phyloP scores from a whole-genome alignment of 164 flowering plant species.

The Euptelea pleiosperma region DNA sequence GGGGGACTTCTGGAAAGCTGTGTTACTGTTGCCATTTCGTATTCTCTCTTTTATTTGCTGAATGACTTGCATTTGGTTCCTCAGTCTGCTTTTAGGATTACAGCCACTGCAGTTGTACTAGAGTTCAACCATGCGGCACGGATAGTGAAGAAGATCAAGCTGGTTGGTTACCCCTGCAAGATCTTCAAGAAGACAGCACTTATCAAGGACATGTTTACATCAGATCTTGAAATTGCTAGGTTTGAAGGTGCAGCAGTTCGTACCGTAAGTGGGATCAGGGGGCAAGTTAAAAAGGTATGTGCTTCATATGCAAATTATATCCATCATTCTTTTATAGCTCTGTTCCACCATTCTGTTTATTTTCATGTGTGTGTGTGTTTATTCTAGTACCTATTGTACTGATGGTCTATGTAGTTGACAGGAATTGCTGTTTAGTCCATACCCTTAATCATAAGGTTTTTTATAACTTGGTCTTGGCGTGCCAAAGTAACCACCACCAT shows the following conservation, averaged over 20 bases:
- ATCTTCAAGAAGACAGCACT: constrained; percentile 93
- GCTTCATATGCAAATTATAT: background rate
- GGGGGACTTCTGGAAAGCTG: background rate
- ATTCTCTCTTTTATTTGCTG: constrained; percentile 1
- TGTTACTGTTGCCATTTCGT: background rate
- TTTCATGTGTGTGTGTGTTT: too few species aligned
- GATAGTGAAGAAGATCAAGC: constrained; percentile 82
- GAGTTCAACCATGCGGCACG: constrained; percentile 81
- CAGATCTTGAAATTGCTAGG: constrained; percentile 89
- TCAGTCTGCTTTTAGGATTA: constrained; percentile 83
- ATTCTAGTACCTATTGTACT: too few species aligned
- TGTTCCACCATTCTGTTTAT: too few species aligned
- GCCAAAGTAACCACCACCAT: too few species aligned
- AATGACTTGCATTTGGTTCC: constrained; percentile 11
- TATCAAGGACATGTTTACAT: constrained; percentile 88
- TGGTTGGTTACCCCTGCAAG: constrained; percentile 83
- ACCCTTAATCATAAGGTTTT: too few species aligned
- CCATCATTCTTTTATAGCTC: background rate
- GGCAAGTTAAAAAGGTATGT: constrained; percentile 92
- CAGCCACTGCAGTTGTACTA: constrained; percentile 75
- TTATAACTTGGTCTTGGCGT: too few species aligned
- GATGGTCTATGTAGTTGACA: too few species aligned
- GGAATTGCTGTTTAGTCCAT: too few species aligned
- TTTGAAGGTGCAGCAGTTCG: constrained; percentile 90
- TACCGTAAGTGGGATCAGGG: constrained; percentile 95